Evolutionary conservation across 2,329 filamentous ascomycete genomes (phyloP), one percentile per base, ranked within the genome.

Genomic region (Aspergillus brasiliensis): DNA sequence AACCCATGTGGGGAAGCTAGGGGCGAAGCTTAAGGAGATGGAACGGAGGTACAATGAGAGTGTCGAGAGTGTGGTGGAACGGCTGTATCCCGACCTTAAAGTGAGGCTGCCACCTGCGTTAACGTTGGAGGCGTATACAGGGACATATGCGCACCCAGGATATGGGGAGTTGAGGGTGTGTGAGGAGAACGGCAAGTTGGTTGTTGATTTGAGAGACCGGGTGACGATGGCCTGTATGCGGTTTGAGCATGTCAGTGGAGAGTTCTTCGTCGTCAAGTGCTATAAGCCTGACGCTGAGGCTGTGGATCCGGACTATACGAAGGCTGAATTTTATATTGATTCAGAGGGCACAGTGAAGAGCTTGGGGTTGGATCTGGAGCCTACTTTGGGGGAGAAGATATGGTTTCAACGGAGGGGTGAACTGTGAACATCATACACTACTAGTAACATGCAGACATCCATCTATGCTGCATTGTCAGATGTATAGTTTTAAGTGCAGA

Each of bases 201-300:
- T 19, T 2, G 59, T 61, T 2, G 57, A 69, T 25, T 38, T 65
- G 34, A 53, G 38, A 1, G 65, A 68, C 17, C 62, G 66, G 3
- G 59, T 59, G 2, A 47, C 57, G 8, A 49, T 51, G 0, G 28
- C n/a, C 8, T 23, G 47, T 1, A 27, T 66, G 3, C 13, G 11
- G 7, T 57, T 70, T 3, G 47, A 53, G 5, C 68, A 69, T 58
- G 62, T 57, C 11, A 65, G 53, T 11, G 64, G 64, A 1, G 64
- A 69, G 8, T 69, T 62, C 42, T 69, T 69, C 15, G 44, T 69
- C 2, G 62, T 42, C 7, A 60, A 62, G 52, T 46, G 34, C 8
- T 56, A 47, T 48, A 28, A 38, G 11, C 17, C 40, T n/a, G 21
- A 19, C 8, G 60, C 37, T 13, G 34, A 52, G 46, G 49, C 21